phyloP scores from a whole-genome alignment of 345 rosid genomes.

The Corchorus olitorius region DNA sequence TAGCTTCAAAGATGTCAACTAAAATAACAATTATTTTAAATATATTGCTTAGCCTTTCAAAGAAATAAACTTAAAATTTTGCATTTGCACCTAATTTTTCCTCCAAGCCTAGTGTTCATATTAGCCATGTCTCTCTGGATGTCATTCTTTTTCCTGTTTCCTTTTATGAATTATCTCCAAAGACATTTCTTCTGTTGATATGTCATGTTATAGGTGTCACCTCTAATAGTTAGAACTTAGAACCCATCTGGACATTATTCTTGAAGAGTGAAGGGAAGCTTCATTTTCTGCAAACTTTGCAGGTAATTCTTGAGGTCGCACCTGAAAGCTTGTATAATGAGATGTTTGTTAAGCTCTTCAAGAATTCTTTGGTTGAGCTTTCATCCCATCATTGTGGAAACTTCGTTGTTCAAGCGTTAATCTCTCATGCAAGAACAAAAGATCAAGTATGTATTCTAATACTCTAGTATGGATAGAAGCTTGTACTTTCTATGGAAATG shows the following conservation, averaged over 20 bases:
- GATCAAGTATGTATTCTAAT: slow-evolving; percentile 60
- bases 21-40: no score
- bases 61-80: no score
- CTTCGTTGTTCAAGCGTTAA: slow-evolving; percentile 82
- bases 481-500: slow-evolving; percentile 8
- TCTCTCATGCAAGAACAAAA: slow-evolving; percentile 66
- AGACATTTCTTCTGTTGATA: no score
- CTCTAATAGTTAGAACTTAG: no score
- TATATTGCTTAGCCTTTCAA: no score
- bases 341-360: slow-evolving; percentile 67
- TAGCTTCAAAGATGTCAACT: no score
- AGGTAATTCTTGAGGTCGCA: slow-evolving; percentile 91
- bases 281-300: slow-evolving; percentile 28
- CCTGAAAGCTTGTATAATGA: slow-evolving; percentile 76
- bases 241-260: neutral
- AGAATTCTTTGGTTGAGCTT: slow-evolving; percentile 66
- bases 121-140: no score
- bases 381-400: slow-evolving; percentile 88
- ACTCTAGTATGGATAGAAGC: slow-evolving; percentile 2
- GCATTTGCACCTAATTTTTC: no score
- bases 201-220: no score
- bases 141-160: no score
- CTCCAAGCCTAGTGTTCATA: no score
- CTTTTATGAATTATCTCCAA: no score
- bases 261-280: neutral